phyloP scores from a whole-genome alignment of 371 early-diverging fungal species.

The Aphelidium insulamus region DNA sequence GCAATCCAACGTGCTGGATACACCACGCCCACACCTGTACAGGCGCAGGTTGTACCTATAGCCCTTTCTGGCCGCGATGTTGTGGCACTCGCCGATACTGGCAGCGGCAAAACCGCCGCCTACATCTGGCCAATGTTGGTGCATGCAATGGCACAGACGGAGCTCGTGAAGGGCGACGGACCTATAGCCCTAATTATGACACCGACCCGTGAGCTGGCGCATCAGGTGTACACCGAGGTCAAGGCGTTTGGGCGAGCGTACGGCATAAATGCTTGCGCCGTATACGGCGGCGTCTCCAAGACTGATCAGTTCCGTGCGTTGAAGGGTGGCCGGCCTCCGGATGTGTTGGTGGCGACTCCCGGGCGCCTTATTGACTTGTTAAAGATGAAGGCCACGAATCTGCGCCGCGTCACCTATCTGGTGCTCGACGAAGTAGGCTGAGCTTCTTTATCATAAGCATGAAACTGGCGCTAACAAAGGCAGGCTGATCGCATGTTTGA shows the following conservation, averaged over 20 bases:
- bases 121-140: constrained; percentile 62
- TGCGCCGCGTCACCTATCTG: constrained; percentile 89
- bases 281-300: constrained; percentile 81
- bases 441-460: no score
- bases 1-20: constrained; percentile 35
- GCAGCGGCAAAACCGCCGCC: constrained; percentile 51
- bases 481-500: constrained; percentile 94
- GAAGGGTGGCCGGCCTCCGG: no score
- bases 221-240: constrained; percentile 61
- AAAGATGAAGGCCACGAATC: constrained; percentile 59
- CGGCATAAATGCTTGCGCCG: constrained; percentile 31
- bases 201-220: constrained; percentile 75
- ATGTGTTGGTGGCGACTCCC: no score
- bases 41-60: constrained; percentile 31
- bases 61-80: constrained; percentile 50
- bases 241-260: constrained; percentile 55
- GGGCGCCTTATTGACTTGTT: constrained; percentile 98
- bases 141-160: constrained; percentile 62
- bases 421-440: constrained; percentile 90
- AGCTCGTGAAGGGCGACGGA: constrained; percentile 37
- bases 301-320: constrained; percentile 71
- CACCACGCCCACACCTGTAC: constrained; percentile 52
- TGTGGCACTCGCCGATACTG: constrained; percentile 75
- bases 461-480: neutral
- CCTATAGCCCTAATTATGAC: constrained; percentile 51